These are phyloP conservation scores for Periconia macrospinosa DNA, from an alignment of 2,329 filamentous ascomycete genomes.

Conservation along the genomic window DNA sequence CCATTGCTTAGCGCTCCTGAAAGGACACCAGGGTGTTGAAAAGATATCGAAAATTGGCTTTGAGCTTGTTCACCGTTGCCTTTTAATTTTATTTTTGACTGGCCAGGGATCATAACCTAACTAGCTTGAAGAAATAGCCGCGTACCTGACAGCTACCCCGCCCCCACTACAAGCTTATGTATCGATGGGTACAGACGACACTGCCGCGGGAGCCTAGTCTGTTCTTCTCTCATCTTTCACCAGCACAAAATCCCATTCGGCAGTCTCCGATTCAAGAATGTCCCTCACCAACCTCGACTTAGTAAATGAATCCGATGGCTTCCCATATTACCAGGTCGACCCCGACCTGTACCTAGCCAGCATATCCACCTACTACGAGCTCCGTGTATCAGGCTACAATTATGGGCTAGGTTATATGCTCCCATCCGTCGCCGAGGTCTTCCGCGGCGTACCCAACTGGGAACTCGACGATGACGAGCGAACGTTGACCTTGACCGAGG, in stretches of 20 bases:
- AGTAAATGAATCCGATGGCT: constrained; percentile 65
- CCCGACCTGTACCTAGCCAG: constrained; percentile 58
- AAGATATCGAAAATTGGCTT: neutral
- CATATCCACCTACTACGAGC: constrained; percentile 59
- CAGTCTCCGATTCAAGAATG: constrained; percentile 16
- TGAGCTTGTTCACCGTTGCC: too few relatives aligned
- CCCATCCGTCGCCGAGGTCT: constrained; percentile 61
- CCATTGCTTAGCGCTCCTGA: neutral
- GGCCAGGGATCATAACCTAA: too few relatives aligned
- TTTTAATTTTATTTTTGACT: too few relatives aligned
- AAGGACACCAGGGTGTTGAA: neutral
- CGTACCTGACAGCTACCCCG: constrained; percentile 15
- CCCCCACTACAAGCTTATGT: constrained; percentile 20
- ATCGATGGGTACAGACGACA: neutral
- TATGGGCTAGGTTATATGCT: constrained; percentile 62
- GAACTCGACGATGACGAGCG: constrained; percentile 60
- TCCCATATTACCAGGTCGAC: constrained; percentile 71
- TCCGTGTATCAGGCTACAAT: constrained; percentile 69
- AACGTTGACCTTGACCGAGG: constrained; percentile 65
- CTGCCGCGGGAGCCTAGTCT: neutral
- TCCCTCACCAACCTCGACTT: constrained; percentile 56
- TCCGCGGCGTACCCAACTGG: constrained; percentile 62
- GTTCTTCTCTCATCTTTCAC: neutral
- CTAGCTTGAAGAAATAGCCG: too few relatives aligned
- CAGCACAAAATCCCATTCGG: neutral